A percentile compares a stretch with the other conserved stretches of the same genome.
Conservation (phyloP, 305 asterid genomes). For the Fraxinus floribunda region DNA sequence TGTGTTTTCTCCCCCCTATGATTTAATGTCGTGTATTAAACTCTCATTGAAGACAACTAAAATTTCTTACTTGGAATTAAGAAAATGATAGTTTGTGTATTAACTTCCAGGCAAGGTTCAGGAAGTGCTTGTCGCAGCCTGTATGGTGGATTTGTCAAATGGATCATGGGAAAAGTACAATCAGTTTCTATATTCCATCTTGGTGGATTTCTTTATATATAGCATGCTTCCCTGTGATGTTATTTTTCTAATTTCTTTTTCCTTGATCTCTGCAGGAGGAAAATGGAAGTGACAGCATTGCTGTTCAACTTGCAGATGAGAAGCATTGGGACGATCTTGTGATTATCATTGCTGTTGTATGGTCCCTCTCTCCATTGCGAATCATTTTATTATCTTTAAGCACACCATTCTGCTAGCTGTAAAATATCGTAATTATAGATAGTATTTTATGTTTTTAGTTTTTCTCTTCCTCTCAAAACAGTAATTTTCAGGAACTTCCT, state of each 20-base stretch:
- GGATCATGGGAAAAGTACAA: too few relatives aligned
- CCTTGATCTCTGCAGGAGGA: too few relatives aligned
- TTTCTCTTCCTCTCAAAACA: background rate
- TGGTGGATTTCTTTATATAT: too few relatives aligned
- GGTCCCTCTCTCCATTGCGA: background rate
- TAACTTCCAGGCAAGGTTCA: conserved; percentile 65
- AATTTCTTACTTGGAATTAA: background rate
- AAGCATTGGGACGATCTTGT: too few relatives aligned
- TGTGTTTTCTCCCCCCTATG: background rate
- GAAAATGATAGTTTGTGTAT: conserved; percentile 3
- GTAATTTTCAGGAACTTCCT: background rate
- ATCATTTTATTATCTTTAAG: background rate
- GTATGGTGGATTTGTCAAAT: conserved; percentile 89
- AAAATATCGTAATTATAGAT: background rate
- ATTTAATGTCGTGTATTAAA: background rate
- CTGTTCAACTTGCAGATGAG: too few relatives aligned
- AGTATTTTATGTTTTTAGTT: background rate
- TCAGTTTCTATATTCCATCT: too few relatives aligned
- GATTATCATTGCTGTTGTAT: too few relatives aligned
- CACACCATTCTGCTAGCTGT: background rate
- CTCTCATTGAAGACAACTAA: background rate
- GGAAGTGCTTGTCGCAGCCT: conserved; percentile 99
- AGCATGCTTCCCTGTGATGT: too few relatives aligned
- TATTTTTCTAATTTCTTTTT: too few relatives aligned
- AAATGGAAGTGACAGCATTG: too few relatives aligned